These are phyloP conservation scores for Pholiota microspora DNA, from an alignment of 768 basidiomycete genomes.

Conservation along the genomic window DNA sequence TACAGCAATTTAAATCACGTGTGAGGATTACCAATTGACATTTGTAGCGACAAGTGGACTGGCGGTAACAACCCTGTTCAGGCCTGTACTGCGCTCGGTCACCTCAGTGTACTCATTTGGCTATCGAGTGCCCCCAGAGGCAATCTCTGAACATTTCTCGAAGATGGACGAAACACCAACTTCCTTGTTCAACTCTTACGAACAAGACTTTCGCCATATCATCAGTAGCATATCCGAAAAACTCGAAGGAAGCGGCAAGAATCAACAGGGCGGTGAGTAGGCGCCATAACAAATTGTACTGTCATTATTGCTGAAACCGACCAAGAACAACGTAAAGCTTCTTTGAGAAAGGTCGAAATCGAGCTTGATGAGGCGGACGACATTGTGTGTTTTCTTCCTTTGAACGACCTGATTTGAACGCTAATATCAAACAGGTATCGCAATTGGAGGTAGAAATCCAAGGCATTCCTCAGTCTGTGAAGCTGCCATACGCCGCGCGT, in stretches of 20 bases:
- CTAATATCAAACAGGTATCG: constrained; percentile 56
- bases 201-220: constrained; percentile 79
- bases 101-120: too few relatives aligned
- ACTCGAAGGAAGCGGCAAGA: constrained; percentile 67
- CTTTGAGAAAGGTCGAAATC: constrained; percentile 78
- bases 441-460: constrained; percentile 95
- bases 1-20: too few relatives aligned
- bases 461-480: constrained; percentile 84
- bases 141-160: background rate
- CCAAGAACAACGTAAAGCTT: constrained; percentile 78
- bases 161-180: constrained; percentile 68
- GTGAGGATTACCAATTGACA: too few relatives aligned
- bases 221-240: constrained; percentile 68
- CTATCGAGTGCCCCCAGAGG: too few relatives aligned
- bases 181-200: constrained; percentile 74
- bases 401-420: background rate
- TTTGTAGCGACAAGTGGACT: too few relatives aligned
- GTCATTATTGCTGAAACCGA: background rate
- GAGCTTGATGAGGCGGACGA: constrained; percentile 95
- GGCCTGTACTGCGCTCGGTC: too few relatives aligned
- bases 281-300: background rate
- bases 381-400: constrained; percentile 53
- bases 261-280: constrained; percentile 65
- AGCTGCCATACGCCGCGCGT: constrained; percentile 62
- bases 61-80: too few relatives aligned